Evolutionary conservation across 345 rosid species (phyloP).

Genomic region (Corchorus olitorius): DNA sequence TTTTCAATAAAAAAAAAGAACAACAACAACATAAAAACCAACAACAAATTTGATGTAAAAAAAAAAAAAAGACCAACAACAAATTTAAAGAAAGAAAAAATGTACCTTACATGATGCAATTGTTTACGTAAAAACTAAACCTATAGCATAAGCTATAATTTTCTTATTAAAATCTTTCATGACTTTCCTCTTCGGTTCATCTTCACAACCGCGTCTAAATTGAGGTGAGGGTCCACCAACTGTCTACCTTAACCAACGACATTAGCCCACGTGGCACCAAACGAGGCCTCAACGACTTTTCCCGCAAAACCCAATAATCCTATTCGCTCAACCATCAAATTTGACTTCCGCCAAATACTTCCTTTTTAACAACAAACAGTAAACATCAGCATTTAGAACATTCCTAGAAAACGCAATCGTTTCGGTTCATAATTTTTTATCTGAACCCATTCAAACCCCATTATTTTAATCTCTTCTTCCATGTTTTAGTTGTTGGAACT

Average conservation of each 20-base stretch:
- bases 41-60: too few species aligned
- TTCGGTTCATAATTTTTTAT: background rate
- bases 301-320: background rate
- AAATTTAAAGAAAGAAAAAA: too few species aligned
- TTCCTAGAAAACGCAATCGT: background rate
- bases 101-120: background rate
- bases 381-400: conserved; percentile 6
- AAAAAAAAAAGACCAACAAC: too few species aligned
- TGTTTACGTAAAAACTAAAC: background rate
- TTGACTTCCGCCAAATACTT: conserved; percentile 7
- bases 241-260: background rate
- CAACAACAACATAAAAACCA: too few species aligned
- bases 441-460: background rate
- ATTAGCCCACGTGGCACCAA: background rate
- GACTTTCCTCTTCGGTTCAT: background rate
- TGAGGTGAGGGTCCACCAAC: background rate
- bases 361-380: background rate
- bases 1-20: too few species aligned
- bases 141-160: too few species aligned
- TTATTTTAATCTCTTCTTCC: background rate
- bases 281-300: background rate
- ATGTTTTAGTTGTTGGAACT: background rate
- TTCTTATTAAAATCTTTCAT: background rate
- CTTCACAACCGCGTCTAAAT: background rate
- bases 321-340: background rate